These are phyloP conservation scores for Phytophthora podocarpi DNA, from an alignment of 352 stramenopile species.

Conservation along the genomic window DNA sequence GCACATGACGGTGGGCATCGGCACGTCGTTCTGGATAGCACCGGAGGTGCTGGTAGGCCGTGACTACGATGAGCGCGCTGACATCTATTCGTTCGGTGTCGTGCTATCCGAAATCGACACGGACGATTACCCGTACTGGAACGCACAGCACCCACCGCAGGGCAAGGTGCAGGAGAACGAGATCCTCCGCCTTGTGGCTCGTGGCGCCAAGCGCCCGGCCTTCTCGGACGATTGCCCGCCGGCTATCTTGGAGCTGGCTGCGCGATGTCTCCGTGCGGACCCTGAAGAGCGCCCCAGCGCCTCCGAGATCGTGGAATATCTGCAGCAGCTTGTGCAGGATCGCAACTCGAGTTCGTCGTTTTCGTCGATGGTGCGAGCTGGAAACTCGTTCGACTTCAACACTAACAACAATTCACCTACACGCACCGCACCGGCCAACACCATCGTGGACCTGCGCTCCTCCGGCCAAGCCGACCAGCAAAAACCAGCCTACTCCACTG, in stretches of 20 bases:
- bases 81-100: slow-evolving; percentile 60
- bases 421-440: slow-evolving; percentile 23
- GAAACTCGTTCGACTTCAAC: slow-evolving; percentile 26
- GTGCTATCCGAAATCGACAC: slow-evolving; percentile 66
- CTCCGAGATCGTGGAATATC: slow-evolving; percentile 51
- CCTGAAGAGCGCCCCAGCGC: slow-evolving; percentile 59
- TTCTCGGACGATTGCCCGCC: slow-evolving; percentile 61
- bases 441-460: slow-evolving; percentile 23
- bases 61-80: slow-evolving; percentile 53
- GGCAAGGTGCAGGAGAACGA: slow-evolving; percentile 58
- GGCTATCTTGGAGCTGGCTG: slow-evolving; percentile 54
- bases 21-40: slow-evolving; percentile 74
- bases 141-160: slow-evolving; percentile 44
- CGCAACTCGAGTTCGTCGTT: slow-evolving; percentile 21
- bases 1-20: slow-evolving; percentile 69
- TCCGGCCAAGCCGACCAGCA: slow-evolving; percentile 8
- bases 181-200: slow-evolving; percentile 64
- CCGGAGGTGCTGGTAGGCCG: slow-evolving; percentile 60
- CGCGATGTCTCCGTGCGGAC: slow-evolving; percentile 55
- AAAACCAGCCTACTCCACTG: slow-evolving; percentile 8
- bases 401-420: slow-evolving; percentile 26
- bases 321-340: slow-evolving; percentile 49
- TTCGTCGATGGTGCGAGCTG: slow-evolving; percentile 19
- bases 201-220: slow-evolving; percentile 44
- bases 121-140: slow-evolving; percentile 73